Evolutionary conservation across 2,329 filamentous ascomycete genomes (phyloP).

Genomic region (Alternaria atra): DNA sequence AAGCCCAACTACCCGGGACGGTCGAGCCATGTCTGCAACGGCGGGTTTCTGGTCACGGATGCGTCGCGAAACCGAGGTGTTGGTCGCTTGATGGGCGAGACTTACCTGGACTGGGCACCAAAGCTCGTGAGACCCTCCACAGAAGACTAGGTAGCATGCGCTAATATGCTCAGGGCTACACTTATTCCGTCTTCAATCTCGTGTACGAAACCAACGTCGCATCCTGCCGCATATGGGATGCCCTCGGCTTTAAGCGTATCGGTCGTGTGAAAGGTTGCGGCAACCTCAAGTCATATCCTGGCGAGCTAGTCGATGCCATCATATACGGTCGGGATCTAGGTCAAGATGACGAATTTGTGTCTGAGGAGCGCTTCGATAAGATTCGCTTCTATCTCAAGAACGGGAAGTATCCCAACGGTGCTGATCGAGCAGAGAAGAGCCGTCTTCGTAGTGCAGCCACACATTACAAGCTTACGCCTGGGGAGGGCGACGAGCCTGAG

Average conservation of each 20-base stretch:
- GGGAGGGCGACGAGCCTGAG: slow-evolving; percentile 53
- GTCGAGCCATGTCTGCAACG: slow-evolving; percentile 86
- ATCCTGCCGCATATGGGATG: slow-evolving; percentile 90
- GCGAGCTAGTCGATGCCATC: slow-evolving; percentile 60
- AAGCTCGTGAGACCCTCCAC: slow-evolving; percentile 50
- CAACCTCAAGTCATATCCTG: slow-evolving; percentile 58
- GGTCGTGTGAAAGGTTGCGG: slow-evolving; percentile 72
- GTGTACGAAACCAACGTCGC: slow-evolving; percentile 95
- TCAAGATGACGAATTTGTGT: slow-evolving; percentile 81
- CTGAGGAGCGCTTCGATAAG: slow-evolving; percentile 97
- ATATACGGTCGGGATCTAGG: slow-evolving; percentile 69
- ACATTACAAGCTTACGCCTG: slow-evolving; percentile 82
- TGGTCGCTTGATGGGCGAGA: slow-evolving; percentile 61
- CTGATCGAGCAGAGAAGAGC: slow-evolving; percentile 94
- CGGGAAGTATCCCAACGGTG: slow-evolving; percentile 89
- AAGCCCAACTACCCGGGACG: slow-evolving; percentile 93
- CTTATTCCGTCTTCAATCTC: slow-evolving; percentile 92
- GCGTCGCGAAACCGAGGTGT: slow-evolving; percentile 59
- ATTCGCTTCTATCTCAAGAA: slow-evolving; percentile 97
- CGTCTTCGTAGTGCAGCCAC: slow-evolving; percentile 91
- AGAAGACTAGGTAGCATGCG: not conserved
- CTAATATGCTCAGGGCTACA: slow-evolving; percentile 69
- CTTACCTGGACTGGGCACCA: slow-evolving; percentile 63
- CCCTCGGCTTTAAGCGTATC: slow-evolving; percentile 90
- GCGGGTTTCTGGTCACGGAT: slow-evolving; percentile 61